These are phyloP conservation scores for Erigeron philadelphicus DNA, from an alignment of 140 eudicot genomes.

Conservation along the genomic window DNA sequence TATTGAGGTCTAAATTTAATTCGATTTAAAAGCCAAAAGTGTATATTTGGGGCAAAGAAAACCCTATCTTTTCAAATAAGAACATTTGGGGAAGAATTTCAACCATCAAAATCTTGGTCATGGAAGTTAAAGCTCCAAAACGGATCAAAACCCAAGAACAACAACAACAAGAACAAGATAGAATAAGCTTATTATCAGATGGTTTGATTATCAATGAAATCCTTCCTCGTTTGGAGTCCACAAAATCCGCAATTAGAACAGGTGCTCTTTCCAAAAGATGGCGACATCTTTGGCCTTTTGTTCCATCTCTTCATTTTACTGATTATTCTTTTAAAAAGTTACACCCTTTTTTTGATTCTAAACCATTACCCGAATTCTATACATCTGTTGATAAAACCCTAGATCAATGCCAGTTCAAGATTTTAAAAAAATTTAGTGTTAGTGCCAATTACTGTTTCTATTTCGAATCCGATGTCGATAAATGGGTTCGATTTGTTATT, in stretches of 20 bases:
- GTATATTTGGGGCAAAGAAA: too few relatives aligned
- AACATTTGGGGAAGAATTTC: too few relatives aligned
- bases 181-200: not conserved
- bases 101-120: too few relatives aligned
- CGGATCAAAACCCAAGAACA: too few relatives aligned
- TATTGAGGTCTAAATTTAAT: too few relatives aligned
- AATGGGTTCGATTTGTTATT: not conserved
- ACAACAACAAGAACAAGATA: not conserved
- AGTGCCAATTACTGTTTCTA: not conserved
- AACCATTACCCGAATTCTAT: not conserved
- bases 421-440: not conserved
- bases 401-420: not conserved
- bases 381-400: not conserved
- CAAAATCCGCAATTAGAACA: not conserved
- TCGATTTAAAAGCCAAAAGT: too few relatives aligned
- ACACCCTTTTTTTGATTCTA: too few relatives aligned
- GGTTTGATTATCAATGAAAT: not conserved
- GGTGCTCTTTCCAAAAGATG: not conserved
- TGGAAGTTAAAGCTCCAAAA: too few relatives aligned
- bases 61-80: too few relatives aligned
- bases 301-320: not conserved
- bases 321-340: not conserved
- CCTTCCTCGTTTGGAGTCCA: not conserved
- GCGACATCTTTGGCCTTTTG: not conserved
- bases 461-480: not conserved